phyloP scores from a whole-genome alignment of 768 basidiomycete genomes.

The Rossbeevera mucosa region DNA sequence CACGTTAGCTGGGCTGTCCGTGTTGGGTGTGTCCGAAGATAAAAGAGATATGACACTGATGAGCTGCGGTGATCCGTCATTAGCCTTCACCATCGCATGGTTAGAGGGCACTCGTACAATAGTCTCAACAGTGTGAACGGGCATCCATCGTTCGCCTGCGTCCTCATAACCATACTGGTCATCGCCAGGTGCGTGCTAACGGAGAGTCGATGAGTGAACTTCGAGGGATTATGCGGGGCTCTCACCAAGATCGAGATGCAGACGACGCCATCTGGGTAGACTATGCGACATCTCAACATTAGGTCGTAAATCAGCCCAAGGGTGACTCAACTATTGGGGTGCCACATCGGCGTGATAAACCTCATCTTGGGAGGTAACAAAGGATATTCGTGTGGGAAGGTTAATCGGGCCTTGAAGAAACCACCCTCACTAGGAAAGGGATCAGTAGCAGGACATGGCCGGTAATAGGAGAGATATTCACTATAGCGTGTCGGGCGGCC shows the following conservation, averaged over 20 bases:
- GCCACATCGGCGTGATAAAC: slow-evolving; percentile 94
- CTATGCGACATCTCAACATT: slow-evolving; percentile 37
- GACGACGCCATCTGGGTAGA: slow-evolving; percentile 88
- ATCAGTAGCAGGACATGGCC: slow-evolving; percentile 3
- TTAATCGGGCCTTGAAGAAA: slow-evolving; percentile 86
- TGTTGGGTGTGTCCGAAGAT: slow-evolving; percentile 86
- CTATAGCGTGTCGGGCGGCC: slow-evolving; percentile 93
- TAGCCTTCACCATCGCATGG: not conserved
- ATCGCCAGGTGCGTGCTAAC: slow-evolving; percentile 88
- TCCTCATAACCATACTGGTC: slow-evolving; percentile 98
- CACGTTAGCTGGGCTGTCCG: slow-evolving; percentile 93
- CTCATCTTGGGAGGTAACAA: slow-evolving; percentile 92
- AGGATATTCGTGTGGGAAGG: slow-evolving; percentile 90
- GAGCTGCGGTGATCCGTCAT: slow-evolving; percentile 50
- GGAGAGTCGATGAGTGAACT: slow-evolving; percentile 3
- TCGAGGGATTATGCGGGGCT: slow-evolving; percentile 1
- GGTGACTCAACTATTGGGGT: slow-evolving; percentile 82
- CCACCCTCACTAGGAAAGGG: slow-evolving; percentile 76
- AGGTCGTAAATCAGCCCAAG: not conserved
- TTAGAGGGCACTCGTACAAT: slow-evolving; percentile 54
- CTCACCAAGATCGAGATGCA: slow-evolving; percentile 93
- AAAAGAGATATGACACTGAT: slow-evolving; percentile 94
- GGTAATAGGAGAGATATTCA: slow-evolving; percentile 34
- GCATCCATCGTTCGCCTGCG: slow-evolving; percentile 95
- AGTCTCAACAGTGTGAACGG: slow-evolving; percentile 94